Conservation (phyloP, 2,329 filamentous ascomycete genomes). For the Graphiopsis chlorocephala region DNA sequence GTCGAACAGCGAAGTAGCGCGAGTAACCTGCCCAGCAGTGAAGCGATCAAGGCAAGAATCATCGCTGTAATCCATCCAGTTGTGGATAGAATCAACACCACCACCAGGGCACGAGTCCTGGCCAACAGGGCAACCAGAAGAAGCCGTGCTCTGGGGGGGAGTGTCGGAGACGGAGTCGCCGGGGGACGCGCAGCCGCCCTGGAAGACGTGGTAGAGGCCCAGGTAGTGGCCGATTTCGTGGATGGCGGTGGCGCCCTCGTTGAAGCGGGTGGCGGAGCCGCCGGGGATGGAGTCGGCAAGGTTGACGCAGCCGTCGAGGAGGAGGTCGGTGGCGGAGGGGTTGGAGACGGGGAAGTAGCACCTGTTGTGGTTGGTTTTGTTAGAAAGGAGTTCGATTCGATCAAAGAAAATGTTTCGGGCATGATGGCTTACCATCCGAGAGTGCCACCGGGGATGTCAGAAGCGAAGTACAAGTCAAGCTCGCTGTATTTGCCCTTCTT, state of each 20-base stretch:
- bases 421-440: conserved; percentile 22
- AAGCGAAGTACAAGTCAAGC: conserved; percentile 56
- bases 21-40: conserved; percentile 20
- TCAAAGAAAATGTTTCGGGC: background rate
- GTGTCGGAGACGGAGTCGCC: conserved; percentile 47
- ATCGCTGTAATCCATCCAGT: conserved; percentile 51
- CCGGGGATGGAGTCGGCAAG: conserved; percentile 46
- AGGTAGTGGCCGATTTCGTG: conserved; percentile 48
- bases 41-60: conserved; percentile 25
- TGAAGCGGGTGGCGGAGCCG: conserved; percentile 46
- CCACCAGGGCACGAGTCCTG: conserved; percentile 49
- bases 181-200: conserved; percentile 41
- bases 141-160: conserved; percentile 39
- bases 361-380: background rate
- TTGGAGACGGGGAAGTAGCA: conserved; percentile 33
- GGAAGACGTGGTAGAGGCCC: conserved; percentile 45
- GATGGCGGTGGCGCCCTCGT: conserved; percentile 42
- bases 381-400: background rate
- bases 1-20: conserved; percentile 20
- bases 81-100: conserved; percentile 51
- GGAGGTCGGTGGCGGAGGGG: conserved; percentile 39
- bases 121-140: conserved; percentile 47
- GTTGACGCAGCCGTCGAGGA: conserved; percentile 53
- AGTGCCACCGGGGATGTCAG: conserved; percentile 40
- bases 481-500: conserved; percentile 50